These are phyloP conservation scores for Carex parvula DNA, from an alignment of 176 grass and related monocot species.

Conservation along the genomic window DNA sequence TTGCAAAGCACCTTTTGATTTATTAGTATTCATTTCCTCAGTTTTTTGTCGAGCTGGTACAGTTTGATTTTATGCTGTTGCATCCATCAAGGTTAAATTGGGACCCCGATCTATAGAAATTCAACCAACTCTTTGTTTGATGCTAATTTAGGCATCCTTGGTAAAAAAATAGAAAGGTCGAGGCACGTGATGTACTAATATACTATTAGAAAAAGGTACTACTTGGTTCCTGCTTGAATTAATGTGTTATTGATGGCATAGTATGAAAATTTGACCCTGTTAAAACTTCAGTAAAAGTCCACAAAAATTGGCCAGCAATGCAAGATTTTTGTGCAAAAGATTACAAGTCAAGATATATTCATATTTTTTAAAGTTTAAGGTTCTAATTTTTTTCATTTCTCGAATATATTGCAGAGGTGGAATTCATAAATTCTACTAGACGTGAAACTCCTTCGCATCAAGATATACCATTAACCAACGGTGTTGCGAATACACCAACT, in stretches of 20 bases:
- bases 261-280: neutral
- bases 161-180: neutral
- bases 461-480: constrained; percentile 41
- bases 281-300: neutral
- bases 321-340: too few species aligned
- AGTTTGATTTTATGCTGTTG: neutral
- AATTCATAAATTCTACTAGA: constrained; percentile 41
- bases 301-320: too few species aligned
- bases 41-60: neutral
- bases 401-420: constrained; percentile 46
- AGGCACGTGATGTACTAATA: neutral
- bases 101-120: neutral
- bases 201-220: neutral
- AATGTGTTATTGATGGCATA: neutral
- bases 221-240: neutral
- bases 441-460: constrained; percentile 46
- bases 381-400: constrained; percentile 35
- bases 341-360: too few species aligned
- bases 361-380: constrained; percentile 1
- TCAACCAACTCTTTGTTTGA: neutral
- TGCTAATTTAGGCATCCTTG: neutral
- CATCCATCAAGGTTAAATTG: neutral
- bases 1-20: neutral
- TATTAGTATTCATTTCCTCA: neutral
- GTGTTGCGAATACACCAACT: constrained; percentile 34